phyloP scores from a whole-genome alignment of 768 basidiomycete genomes.

The Boletus rubropictus region DNA sequence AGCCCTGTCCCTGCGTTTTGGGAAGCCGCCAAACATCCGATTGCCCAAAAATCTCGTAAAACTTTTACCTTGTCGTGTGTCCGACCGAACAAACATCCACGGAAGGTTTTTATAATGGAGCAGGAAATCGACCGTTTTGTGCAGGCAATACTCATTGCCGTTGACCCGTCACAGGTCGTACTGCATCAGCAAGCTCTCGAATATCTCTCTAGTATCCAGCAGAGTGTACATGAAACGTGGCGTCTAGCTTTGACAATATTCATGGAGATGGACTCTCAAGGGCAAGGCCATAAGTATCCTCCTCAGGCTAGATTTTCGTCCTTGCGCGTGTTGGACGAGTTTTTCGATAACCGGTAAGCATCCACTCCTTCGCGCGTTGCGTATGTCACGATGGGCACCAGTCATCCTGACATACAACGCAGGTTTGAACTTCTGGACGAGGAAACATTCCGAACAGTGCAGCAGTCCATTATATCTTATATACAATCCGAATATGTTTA shows the following conservation, averaged over 20 bases:
- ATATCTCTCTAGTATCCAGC: slow-evolving; percentile 72
- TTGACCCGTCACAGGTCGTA: slow-evolving; percentile 63
- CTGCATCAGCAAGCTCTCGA: slow-evolving; percentile 84
- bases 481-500: slow-evolving; percentile 84
- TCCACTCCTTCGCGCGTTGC: background rate
- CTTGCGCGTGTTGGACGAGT: slow-evolving; percentile 74
- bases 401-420: slow-evolving; percentile 10
- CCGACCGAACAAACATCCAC: slow-evolving; percentile 13
- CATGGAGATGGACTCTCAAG: slow-evolving; percentile 53
- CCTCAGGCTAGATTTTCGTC: slow-evolving; percentile 75
- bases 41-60: background rate
- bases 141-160: slow-evolving; percentile 84
- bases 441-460: slow-evolving; percentile 64
- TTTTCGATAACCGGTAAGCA: slow-evolving; percentile 75
- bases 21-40: slow-evolving; percentile 1
- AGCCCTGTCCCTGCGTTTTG: background rate
- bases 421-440: slow-evolving; percentile 66
- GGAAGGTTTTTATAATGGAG: slow-evolving; percentile 45
- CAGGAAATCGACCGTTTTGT: slow-evolving; percentile 71
- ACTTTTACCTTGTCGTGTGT: slow-evolving; percentile 1
- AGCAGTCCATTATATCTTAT: slow-evolving; percentile 74
- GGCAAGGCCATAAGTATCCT: slow-evolving; percentile 56
- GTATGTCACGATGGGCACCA: background rate
- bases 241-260: slow-evolving; percentile 73
- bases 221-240: slow-evolving; percentile 74